Percentiles rank a stretch among this genome's conserved stretches.
These are phyloP conservation scores for Moelleriella libera DNA, from an alignment of 2,329 filamentous ascomycete genomes.

Conservation along the genomic window DNA sequence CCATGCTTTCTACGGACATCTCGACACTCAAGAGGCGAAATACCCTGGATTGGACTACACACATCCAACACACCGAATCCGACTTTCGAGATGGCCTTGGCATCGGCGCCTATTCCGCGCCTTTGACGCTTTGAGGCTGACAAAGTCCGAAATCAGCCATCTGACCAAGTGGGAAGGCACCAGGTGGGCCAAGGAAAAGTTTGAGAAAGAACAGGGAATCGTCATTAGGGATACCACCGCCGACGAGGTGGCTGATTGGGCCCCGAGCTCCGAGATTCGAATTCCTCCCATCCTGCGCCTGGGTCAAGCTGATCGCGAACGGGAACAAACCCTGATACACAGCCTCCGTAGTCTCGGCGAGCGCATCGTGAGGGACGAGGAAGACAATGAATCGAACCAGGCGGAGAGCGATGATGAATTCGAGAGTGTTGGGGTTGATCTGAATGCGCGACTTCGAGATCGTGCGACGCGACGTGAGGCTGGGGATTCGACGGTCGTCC, in stretches of 20 bases:
- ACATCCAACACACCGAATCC: constrained; percentile 57
- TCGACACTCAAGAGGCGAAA: constrained; percentile 67
- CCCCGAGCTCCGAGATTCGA: constrained; percentile 9
- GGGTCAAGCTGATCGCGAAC: constrained; percentile 7
- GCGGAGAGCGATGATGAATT: constrained; percentile 17
- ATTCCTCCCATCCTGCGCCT: background rate
- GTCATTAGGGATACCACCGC: constrained; percentile 57
- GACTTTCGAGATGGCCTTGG: constrained; percentile 65
- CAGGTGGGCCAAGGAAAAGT: constrained; percentile 69
- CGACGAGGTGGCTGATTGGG: constrained; percentile 51
- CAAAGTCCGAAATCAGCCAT: constrained; percentile 52
- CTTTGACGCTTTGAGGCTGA: constrained; percentile 57
- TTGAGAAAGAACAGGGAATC: constrained; percentile 60
- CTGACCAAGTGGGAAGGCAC: constrained; percentile 76
- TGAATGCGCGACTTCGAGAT: constrained; percentile 51
- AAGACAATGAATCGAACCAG: constrained; percentile 7
- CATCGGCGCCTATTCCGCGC: constrained; percentile 64
- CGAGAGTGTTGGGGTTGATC: constrained; percentile 42
- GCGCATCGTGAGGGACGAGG: background rate
- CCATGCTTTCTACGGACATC: constrained; percentile 63
- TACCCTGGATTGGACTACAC: constrained; percentile 73
- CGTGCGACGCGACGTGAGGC: constrained; percentile 49
- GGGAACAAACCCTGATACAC: constrained; percentile 5
- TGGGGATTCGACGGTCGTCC: constrained; percentile 40
- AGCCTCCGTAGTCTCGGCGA: constrained; percentile 7